Conservation (phyloP, 495 filamentous ascomycete genomes). For the Hypoxylon cercidicola region DNA sequence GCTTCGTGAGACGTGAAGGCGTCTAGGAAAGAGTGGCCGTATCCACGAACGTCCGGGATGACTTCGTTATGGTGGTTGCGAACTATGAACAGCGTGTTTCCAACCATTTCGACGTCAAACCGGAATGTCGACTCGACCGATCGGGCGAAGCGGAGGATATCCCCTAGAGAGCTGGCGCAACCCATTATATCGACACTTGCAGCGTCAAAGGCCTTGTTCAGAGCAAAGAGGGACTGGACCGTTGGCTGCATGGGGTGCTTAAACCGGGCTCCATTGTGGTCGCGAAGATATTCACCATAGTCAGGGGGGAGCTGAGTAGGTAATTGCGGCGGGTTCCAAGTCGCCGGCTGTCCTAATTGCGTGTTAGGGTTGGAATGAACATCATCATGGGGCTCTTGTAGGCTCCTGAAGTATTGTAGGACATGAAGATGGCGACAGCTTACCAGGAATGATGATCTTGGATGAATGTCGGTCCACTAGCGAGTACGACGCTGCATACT, state of each 20-base stretch:
- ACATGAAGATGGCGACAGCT: slow-evolving; percentile 9
- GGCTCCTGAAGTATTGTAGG: too few relatives aligned
- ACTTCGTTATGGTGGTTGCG: slow-evolving; percentile 64
- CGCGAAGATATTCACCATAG: slow-evolving; percentile 64
- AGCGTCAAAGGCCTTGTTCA: slow-evolving; percentile 39
- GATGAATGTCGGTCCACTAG: slow-evolving; percentile 54
- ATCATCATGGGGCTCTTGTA: not conserved
- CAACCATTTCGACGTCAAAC: slow-evolving; percentile 67
- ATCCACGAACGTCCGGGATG: slow-evolving; percentile 65
- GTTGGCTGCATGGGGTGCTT: slow-evolving; percentile 68
- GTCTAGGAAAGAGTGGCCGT: slow-evolving; percentile 72
- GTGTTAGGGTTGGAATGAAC: slow-evolving; percentile 10
- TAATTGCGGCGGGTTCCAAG: slow-evolving; percentile 63
- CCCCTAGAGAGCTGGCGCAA: slow-evolving; percentile 70
- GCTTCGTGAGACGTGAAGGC: slow-evolving; percentile 68
- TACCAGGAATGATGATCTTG: slow-evolving; percentile 66
- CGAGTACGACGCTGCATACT: slow-evolving; percentile 66
- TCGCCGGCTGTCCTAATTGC: slow-evolving; percentile 63
- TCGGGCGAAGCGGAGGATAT: slow-evolving; percentile 63
- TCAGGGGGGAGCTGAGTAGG: slow-evolving; percentile 59
- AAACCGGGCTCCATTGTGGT: slow-evolving; percentile 69
- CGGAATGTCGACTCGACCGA: slow-evolving; percentile 60
- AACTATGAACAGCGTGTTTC: slow-evolving; percentile 70
- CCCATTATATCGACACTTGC: slow-evolving; percentile 67
- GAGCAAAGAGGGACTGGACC: slow-evolving; percentile 53